phyloP scores from a whole-genome alignment of 2,329 filamentous ascomycete species.

The Colletotrichum sp. region DNA sequence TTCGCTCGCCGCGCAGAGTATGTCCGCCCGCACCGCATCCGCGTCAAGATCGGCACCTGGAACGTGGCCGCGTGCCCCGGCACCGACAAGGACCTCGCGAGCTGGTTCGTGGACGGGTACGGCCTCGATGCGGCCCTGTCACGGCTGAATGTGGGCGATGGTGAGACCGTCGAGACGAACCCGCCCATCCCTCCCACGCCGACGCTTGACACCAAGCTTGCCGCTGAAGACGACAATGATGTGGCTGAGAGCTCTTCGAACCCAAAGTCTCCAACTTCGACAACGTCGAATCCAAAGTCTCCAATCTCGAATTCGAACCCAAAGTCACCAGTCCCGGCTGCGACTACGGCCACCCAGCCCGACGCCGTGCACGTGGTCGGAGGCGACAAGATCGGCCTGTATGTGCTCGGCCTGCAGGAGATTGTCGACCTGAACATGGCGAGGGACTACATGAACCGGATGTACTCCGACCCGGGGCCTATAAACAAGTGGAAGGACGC shows the following conservation, averaged over 20 bases:
- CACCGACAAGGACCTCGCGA: conserved; percentile 84
- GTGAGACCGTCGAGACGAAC: conserved; percentile 36
- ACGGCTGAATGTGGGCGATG: conserved; percentile 52
- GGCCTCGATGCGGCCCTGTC: conserved; percentile 70
- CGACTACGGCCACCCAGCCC: conserved; percentile 27
- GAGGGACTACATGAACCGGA: conserved; percentile 74
- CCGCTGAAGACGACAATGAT: conserved; percentile 42
- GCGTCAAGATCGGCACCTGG: conserved; percentile 93
- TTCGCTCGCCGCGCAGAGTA: conserved; percentile 81
- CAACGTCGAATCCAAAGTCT: neutral
- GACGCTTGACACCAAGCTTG: conserved; percentile 25
- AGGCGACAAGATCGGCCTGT: conserved; percentile 80
- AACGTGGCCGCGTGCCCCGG: conserved; percentile 88
- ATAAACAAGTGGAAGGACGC: conserved; percentile 83
- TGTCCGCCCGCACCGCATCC: conserved; percentile 73
- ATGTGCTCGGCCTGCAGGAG: conserved; percentile 90
- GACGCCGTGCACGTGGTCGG: conserved; percentile 52
- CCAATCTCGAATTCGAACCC: neutral
- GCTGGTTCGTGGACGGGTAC: conserved; percentile 85
- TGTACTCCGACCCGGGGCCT: conserved; percentile 75
- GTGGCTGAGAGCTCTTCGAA: conserved; percentile 40
- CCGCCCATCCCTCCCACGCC: neutral
- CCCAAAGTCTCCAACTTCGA: neutral
- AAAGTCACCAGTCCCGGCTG: neutral
- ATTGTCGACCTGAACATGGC: conserved; percentile 85